A percentile compares a stretch with the other conserved stretches of the same genome.
phyloP scores from a whole-genome alignment of 1,284 basidiomycete genomes.

The Ustilago curta region DNA sequence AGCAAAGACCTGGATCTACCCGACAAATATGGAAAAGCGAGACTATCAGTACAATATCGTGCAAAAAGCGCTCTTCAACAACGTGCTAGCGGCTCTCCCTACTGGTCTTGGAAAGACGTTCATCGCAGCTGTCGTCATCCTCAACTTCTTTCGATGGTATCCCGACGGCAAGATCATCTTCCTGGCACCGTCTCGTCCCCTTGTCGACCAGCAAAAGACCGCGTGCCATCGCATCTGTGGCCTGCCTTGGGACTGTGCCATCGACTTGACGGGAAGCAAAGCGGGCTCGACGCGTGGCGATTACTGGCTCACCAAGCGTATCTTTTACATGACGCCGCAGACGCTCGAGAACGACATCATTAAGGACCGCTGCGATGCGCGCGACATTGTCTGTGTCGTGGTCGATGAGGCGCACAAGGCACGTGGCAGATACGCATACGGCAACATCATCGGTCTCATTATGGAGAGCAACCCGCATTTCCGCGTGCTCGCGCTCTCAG shows the following conservation, averaged over 20 bases:
- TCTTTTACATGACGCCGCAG: slow-evolving; percentile 98
- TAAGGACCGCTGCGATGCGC: slow-evolving; percentile 79
- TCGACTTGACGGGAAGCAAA: slow-evolving; percentile 82
- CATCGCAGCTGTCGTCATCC: slow-evolving; percentile 95
- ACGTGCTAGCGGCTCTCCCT: slow-evolving; percentile 92
- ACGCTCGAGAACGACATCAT: slow-evolving; percentile 90
- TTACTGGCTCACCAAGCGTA: slow-evolving; percentile 83
- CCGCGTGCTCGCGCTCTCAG: slow-evolving; percentile 90
- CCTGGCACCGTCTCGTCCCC: slow-evolving; percentile 92
- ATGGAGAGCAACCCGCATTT: slow-evolving; percentile 95
- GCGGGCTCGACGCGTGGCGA: slow-evolving; percentile 47
- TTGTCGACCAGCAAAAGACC: slow-evolving; percentile 87
- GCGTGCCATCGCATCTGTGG: slow-evolving; percentile 95
- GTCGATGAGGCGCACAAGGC: slow-evolving; percentile 96
- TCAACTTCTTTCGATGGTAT: slow-evolving; percentile 68
- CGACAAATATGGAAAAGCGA: slow-evolving; percentile 86
- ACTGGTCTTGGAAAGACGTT: slow-evolving; percentile 99
- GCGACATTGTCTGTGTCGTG: slow-evolving; percentile 83
- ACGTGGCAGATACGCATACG: slow-evolving; percentile 92
- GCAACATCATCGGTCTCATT: slow-evolving; percentile 86
- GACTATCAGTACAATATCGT: slow-evolving; percentile 97
- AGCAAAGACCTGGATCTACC: slow-evolving; percentile 89
- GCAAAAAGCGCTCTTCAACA: slow-evolving; percentile 85
- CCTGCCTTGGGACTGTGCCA: slow-evolving; percentile 86
- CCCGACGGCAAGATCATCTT: slow-evolving; percentile 77